These are phyloP conservation scores for Leccinum variabile DNA, from an alignment of 1,284 basidiomycete genomes.

Conservation along the genomic window DNA sequence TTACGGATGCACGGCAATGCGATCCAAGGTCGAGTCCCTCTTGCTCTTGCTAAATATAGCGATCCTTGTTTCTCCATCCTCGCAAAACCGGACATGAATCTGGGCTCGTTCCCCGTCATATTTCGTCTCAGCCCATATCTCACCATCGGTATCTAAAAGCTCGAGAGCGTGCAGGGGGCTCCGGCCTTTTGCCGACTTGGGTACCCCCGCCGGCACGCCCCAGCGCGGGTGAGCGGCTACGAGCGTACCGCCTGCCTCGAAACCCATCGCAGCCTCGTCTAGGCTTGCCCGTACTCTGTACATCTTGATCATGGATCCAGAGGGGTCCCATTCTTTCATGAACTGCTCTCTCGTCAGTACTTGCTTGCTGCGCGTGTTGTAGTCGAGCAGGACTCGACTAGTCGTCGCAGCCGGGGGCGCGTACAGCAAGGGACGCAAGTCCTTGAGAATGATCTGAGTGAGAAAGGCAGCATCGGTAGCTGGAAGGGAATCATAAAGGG, in stretches of 20 bases:
- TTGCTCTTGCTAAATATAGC: slow-evolving; percentile 85
- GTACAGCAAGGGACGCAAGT: slow-evolving; percentile 75
- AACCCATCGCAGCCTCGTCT: slow-evolving; percentile 55
- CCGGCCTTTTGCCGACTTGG: slow-evolving; percentile 75
- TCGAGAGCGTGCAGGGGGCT: slow-evolving; percentile 57
- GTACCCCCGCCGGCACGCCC: slow-evolving; percentile 63
- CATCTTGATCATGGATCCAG: slow-evolving; percentile 51
- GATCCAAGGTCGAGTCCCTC: slow-evolving; percentile 75
- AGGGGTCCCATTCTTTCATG: slow-evolving; percentile 72
- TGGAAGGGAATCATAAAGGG: slow-evolving; percentile 54
- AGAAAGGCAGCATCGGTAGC: slow-evolving; percentile 64
- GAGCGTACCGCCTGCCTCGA: slow-evolving; percentile 41
- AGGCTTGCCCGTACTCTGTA: slow-evolving; percentile 58
- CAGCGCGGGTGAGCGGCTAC: slow-evolving; percentile 32
- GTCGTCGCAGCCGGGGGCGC: slow-evolving; percentile 49
- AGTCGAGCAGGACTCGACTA: slow-evolving; percentile 49
- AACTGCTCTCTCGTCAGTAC: slow-evolving; percentile 61
- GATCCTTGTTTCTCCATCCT: slow-evolving; percentile 46
- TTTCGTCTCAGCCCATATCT: slow-evolving; percentile 84
- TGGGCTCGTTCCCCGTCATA: slow-evolving; percentile 90
- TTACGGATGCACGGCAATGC: slow-evolving; percentile 65
- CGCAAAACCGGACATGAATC: slow-evolving; percentile 68
- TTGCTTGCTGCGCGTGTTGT: slow-evolving; percentile 55
- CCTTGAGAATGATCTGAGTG: slow-evolving; percentile 83
- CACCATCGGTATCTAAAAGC: slow-evolving; percentile 43